Conservation (phyloP, 2,329 filamentous ascomycete species). For the Emericellopsis atlantica region DNA sequence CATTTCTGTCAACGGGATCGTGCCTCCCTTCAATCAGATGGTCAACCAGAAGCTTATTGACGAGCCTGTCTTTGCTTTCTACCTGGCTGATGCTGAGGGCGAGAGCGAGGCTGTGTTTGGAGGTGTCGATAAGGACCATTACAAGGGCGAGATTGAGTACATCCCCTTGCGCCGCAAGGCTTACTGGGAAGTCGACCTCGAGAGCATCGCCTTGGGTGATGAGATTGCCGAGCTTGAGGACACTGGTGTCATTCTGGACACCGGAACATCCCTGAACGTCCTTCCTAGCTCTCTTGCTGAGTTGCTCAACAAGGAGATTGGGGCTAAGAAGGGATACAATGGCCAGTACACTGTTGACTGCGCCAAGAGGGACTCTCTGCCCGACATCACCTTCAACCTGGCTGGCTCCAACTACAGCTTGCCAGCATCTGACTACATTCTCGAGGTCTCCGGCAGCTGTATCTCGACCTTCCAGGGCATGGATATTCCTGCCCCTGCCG, state of each 20-base stretch:
- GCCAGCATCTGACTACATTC: conserved; percentile 79
- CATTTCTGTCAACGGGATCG: conserved; percentile 92
- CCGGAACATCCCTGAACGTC: conserved; percentile 93
- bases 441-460: conserved; percentile 89
- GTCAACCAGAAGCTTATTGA: conserved; percentile 81
- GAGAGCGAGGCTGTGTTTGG: conserved; percentile 85
- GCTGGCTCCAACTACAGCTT: conserved; percentile 91
- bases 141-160: conserved; percentile 76
- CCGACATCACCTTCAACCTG: conserved; percentile 85
- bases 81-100: conserved; percentile 63
- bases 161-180: conserved; percentile 96
- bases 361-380: conserved; percentile 66
- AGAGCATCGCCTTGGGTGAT: conserved; percentile 80
- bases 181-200: conserved; percentile 98
- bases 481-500: conserved; percentile 77
- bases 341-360: conserved; percentile 96
- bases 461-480: conserved; percentile 98
- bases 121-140: conserved; percentile 72
- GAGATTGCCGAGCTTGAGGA: conserved; percentile 80
- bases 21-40: conserved; percentile 95
- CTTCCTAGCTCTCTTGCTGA: conserved; percentile 85
- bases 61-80: conserved; percentile 91
- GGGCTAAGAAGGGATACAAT: conserved; percentile 94
- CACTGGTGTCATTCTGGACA: conserved; percentile 95
- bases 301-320: conserved; percentile 94